These are phyloP conservation scores for Pisolithus tinctorius DNA, from an alignment of 768 basidiomycete species.

Conservation along the genomic window DNA sequence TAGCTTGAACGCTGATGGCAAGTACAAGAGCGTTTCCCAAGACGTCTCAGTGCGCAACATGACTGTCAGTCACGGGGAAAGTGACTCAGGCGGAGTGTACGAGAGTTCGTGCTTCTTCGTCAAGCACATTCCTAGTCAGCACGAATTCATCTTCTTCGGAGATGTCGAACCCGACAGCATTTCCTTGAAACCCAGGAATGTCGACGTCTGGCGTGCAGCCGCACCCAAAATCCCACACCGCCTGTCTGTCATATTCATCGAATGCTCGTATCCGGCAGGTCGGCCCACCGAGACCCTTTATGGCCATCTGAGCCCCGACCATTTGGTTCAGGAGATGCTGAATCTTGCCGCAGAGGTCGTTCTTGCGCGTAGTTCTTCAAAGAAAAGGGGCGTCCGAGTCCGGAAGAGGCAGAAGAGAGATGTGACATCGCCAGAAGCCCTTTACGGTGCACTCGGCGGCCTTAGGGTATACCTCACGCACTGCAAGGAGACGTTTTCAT, in stretches of 20 bases:
- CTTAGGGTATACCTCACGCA: slow-evolving; percentile 76
- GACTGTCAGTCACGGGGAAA: slow-evolving; percentile 68
- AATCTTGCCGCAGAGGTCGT: slow-evolving; percentile 65
- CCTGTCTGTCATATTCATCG: slow-evolving; percentile 83
- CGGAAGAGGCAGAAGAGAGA: slow-evolving; percentile 35
- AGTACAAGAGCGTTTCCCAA: slow-evolving; percentile 46
- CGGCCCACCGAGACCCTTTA: slow-evolving; percentile 63
- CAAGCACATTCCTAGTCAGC: slow-evolving; percentile 49
- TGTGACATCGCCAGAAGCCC: slow-evolving; percentile 34
- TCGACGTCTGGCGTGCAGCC: slow-evolving; percentile 73
- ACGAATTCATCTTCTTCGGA: slow-evolving; percentile 89
- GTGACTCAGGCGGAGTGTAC: slow-evolving; percentile 50
- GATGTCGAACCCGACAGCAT: slow-evolving; percentile 87
- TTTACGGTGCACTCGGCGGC: slow-evolving; percentile 49
- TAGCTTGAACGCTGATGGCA: slow-evolving; percentile 39
- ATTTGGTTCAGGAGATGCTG: slow-evolving; percentile 69
- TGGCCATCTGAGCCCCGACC: slow-evolving; percentile 83
- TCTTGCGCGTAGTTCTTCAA: slow-evolving; percentile 33
- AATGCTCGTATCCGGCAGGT: slow-evolving; percentile 83
- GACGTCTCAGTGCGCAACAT: slow-evolving; percentile 59
- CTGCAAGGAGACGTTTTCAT: slow-evolving; percentile 69
- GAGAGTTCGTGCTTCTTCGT: slow-evolving; percentile 84
- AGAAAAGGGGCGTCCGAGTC: slow-evolving; percentile 9
- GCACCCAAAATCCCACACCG: slow-evolving; percentile 66
- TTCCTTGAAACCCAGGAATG: slow-evolving; percentile 52